phyloP scores from a whole-genome alignment of 1,139 yeast genomes.

The Candida sp. region DNA sequence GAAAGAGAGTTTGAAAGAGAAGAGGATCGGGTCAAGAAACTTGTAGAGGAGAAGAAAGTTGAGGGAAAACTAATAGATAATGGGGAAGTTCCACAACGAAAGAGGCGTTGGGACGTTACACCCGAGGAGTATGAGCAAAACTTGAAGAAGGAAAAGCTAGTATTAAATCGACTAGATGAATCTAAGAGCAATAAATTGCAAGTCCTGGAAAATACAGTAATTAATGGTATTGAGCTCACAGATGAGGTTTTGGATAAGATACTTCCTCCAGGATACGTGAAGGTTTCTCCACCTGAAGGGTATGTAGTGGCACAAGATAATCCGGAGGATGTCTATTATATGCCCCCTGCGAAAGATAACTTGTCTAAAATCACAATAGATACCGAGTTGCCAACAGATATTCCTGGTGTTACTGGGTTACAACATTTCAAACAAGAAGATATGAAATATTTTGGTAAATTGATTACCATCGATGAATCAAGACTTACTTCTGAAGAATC shows the following conservation, averaged over 20 bases:
- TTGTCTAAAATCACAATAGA: constrained; percentile 21
- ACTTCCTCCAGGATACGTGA: constrained; percentile 53
- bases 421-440: constrained; percentile 73
- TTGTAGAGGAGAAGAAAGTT: constrained; percentile 13
- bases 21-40: constrained; percentile 19
- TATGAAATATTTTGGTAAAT: constrained; percentile 64
- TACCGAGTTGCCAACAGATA: constrained; percentile 43
- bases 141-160: neutral
- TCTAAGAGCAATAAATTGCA: neutral
- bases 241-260: constrained; percentile 48
- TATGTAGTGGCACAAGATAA: constrained; percentile 31
- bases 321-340: constrained; percentile 30
- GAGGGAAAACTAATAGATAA: constrained; percentile 10
- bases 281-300: constrained; percentile 45
- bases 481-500: constrained; percentile 47
- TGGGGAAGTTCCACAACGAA: constrained; percentile 13
- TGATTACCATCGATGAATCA: constrained; percentile 35
- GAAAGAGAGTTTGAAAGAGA: constrained; percentile 29
- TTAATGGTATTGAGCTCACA: constrained; percentile 45
- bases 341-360: constrained; percentile 18
- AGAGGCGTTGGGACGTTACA: constrained; percentile 34
- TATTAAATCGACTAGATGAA: neutral
- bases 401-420: constrained; percentile 57
- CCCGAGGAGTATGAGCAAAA: constrained; percentile 27
- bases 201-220: constrained; percentile 25